phyloP scores from a whole-genome alignment of 768 basidiomycete genomes.

The Daedalea quercina region DNA sequence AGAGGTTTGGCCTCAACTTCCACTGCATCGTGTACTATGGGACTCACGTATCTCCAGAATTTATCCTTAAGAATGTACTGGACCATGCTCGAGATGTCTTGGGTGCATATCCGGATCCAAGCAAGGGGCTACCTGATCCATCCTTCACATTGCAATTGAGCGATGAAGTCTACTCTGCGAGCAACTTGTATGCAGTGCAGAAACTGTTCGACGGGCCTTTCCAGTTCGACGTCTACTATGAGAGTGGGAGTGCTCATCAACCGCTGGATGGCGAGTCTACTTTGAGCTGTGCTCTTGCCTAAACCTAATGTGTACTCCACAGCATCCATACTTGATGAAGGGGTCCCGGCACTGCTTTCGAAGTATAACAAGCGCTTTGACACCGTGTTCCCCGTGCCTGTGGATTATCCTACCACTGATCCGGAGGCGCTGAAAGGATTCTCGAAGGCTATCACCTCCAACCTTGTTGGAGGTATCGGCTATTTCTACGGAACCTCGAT shows the following conservation, averaged over 20 bases:
- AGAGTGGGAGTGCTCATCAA: conserved; percentile 62
- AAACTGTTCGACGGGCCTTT: conserved; percentile 81
- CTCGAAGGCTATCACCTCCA: conserved; percentile 85
- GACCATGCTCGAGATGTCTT: conserved; percentile 49
- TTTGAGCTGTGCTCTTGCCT: conserved; percentile 5
- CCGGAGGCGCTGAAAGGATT: conserved; percentile 54
- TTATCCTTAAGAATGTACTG: conserved; percentile 55
- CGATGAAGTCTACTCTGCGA: conserved; percentile 62
- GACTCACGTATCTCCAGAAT: conserved; percentile 34
- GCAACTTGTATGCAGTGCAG: conserved; percentile 85
- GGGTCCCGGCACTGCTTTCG: conserved; percentile 57
- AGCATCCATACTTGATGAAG: conserved; percentile 58
- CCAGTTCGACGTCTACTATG: conserved; percentile 86
- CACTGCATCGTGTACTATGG: not conserved
- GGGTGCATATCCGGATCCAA: conserved; percentile 45
- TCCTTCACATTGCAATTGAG: conserved; percentile 73
- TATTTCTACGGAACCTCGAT: conserved; percentile 93
- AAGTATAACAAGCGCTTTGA: conserved; percentile 66
- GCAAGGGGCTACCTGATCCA: conserved; percentile 60
- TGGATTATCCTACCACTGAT: conserved; percentile 42
- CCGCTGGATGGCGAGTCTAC: conserved; percentile 30
- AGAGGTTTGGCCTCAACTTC: conserved; percentile 47
- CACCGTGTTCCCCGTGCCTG: conserved; percentile 59
- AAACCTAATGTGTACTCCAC: not conserved
- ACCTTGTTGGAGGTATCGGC: conserved; percentile 87